Base-by-base conservation (phyloP, 1,284 basidiomycete species). In the Microbotryum lychnidis-dioicae region DNA sequence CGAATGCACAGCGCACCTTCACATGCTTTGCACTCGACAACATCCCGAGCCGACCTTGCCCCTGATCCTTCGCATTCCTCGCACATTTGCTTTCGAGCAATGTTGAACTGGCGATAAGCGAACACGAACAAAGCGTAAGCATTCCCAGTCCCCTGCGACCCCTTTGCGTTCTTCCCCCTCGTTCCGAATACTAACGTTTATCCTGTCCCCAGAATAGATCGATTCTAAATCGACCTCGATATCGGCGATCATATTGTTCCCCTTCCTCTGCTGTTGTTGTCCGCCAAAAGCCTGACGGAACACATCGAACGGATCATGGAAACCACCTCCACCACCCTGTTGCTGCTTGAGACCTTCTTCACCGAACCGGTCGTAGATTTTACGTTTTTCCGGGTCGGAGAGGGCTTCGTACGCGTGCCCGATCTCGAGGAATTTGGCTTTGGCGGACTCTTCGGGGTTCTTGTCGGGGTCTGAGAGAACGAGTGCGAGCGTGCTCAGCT, bases 41-140 rank as follows among this genome's bases (percentile, higher is more conserved):
- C 87, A 73, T 96, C 90, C 14, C 80, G 75, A 53, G 89, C 86
- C 1, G 89, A 89, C 2, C 90, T 87, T 1, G 93, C 92, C 29
- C 92, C 92, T 4, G 87, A 84, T 7, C 92, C 92, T 69, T 90
- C 84, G 76, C 92, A 97, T 73, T 92, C 87, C 73, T 93, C 88
- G 73, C 92, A 96, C 33, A 97, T 84, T 51, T 93, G 83, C 61
- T 84, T 83, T 73, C 93, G 91, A 73, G 85, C 87, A 71, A 94
- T 82, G 78, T 86, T 85, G 76, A 96, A 93, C 88, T 93, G 67
- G n/a, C 52, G 9, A 31, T 10, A 42, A 4, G 37, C 37, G 37
- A 50, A 42, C 27, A 21, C 31, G 42, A 42, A 44, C 37, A 42
- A 42, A 42, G n/a, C n/a, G 56, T 27, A 5, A 55, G 29, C 20